These are phyloP conservation scores for Endogone sp. DNA, from an alignment of 192 early-diverging fungal species.

Conservation along the genomic window DNA sequence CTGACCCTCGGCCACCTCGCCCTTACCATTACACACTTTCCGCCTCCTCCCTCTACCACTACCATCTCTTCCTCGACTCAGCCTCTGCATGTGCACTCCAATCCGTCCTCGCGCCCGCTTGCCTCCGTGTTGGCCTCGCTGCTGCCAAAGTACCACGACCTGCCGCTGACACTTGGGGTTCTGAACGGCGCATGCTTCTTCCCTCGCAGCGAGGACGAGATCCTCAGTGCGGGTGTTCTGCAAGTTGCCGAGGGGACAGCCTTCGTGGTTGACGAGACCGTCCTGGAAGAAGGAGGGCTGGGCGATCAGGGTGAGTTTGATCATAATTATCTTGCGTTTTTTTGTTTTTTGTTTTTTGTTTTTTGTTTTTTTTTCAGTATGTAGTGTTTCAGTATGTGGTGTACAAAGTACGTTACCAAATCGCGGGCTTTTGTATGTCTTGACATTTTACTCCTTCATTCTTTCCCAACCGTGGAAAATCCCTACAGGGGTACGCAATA, in stretches of 20 bases:
- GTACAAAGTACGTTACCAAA: background rate
- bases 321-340: too few species aligned
- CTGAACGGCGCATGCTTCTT: slow-evolving; percentile 55
- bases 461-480: too few species aligned
- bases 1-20: slow-evolving; percentile 65
- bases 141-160: slow-evolving; percentile 50
- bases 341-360: background rate
- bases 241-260: slow-evolving; percentile 58
- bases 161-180: slow-evolving; percentile 57
- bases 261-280: slow-evolving; percentile 68
- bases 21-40: slow-evolving; percentile 61
- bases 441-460: background rate
- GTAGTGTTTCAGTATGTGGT: background rate
- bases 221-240: slow-evolving; percentile 54
- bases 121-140: slow-evolving; percentile 39
- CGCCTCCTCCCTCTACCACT: background rate
- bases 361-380: background rate
- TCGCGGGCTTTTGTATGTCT: background rate
- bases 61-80: background rate
- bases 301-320: slow-evolving; percentile 51
- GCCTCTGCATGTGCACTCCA: slow-evolving; percentile 4
- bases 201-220: slow-evolving; percentile 54
- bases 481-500: slow-evolving; percentile 55
- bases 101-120: slow-evolving; percentile 30
- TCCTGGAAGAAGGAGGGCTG: slow-evolving; percentile 64